phyloP scores from a whole-genome alignment of 305 asterid genomes.

The Fraxinus velutina region DNA sequence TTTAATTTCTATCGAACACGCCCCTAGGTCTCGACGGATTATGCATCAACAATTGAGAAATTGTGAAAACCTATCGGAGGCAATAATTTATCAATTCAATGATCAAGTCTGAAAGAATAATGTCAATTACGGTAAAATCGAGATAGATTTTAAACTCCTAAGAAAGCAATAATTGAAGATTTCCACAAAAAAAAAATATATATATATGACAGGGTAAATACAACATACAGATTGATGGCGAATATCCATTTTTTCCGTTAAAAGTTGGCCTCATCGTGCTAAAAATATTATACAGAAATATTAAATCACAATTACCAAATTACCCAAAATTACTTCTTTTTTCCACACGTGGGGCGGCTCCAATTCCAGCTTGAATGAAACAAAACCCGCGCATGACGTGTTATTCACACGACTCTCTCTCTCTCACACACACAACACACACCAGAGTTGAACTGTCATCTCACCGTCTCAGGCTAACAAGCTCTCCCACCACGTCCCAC shows the following conservation, averaged over 20 bases:
- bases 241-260: background rate
- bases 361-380: too few relatives aligned
- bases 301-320: too few relatives aligned
- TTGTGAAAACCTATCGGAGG: too few relatives aligned
- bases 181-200: background rate
- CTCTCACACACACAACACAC: too few relatives aligned
- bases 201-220: background rate
- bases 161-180: background rate
- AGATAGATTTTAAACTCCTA: too few relatives aligned
- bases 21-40: too few relatives aligned
- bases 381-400: too few relatives aligned
- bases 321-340: background rate
- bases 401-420: too few relatives aligned
- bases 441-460: background rate
- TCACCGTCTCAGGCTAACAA: background rate
- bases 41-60: too few relatives aligned
- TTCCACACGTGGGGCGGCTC: background rate
- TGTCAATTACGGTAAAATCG: background rate
- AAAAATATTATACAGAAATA: too few relatives aligned
- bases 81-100: background rate
- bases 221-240: background rate
- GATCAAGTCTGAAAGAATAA: background rate
- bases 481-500: constrained; percentile 22
- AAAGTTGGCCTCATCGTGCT: background rate
- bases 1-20: too few relatives aligned